Evolutionary conservation across 2,329 filamentous ascomycete genomes (phyloP), one percentile per base, ranked within the genome.

Genomic region (Diplodia scrobiculata): DNA sequence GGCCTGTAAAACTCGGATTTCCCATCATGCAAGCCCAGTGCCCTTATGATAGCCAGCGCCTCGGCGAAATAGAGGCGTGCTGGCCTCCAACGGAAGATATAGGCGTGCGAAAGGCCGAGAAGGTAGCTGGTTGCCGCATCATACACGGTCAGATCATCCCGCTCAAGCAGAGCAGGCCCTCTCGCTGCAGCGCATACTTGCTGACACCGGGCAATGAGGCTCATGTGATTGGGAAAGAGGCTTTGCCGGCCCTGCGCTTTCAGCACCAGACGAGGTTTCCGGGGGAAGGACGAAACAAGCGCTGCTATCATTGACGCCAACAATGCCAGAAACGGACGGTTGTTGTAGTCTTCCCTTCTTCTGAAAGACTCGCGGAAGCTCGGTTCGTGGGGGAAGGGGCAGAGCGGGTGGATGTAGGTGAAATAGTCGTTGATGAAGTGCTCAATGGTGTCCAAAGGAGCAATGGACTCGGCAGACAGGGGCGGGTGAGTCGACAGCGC

Each of bases 391-490:
- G 90, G 90, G 66, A 93, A 92, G 0, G 90, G 90, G 67, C 86
- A 86, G 9, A 93, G 82, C 1, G 90, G 90, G 71, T 92, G 89
- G 63, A 92, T 89, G 74, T 92, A 92, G 19, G 88, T 91, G 78
- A 92, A 93, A 82, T 91, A 93, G 78, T 93, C 90, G 74, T 92
- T 89, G 66, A 93, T 85, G 17, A 92, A 81, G 1, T 89, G 82
- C 71, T 89, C 84, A 63, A 93, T 79, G 11, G 89, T 86, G 7
- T 86, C 84, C 75, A 89, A 82, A 0, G 90, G 88, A 48, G 89
- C 90, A 68, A 93, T 92, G 1, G 85, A 81, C 73, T 93, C 90
- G 55, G 88, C 83, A 3, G 84, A 85, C 10, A 84, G 75, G 19
- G 82, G 77, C 5, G 79, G 77, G 67, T 79, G 79, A 17, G 79